These are phyloP conservation scores for Mangifera indica DNA, from an alignment of 345 rosid species.

Conservation along the genomic window DNA sequence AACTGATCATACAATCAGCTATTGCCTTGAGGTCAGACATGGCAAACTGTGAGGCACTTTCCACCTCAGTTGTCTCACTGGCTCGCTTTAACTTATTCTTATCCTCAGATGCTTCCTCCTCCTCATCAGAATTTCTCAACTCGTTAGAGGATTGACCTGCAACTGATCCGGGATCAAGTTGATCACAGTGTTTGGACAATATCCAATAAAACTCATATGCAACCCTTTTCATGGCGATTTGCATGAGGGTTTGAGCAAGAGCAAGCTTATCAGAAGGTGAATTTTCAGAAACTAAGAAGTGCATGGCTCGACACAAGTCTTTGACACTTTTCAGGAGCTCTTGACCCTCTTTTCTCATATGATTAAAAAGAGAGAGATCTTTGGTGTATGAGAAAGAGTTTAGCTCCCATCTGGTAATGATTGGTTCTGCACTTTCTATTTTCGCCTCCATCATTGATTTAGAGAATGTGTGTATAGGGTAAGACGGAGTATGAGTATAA, in stretches of 20 bases:
- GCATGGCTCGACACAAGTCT: conserved; percentile 61
- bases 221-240: conserved; percentile 61
- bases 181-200: conserved; percentile 34
- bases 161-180: conserved; percentile 52
- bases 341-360: conserved; percentile 47
- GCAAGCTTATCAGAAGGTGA: conserved; percentile 47
- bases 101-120: conserved; percentile 18
- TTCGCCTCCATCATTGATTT: conserved; percentile 47
- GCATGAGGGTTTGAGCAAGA: conserved; percentile 59
- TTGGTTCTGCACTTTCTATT: conserved; percentile 40
- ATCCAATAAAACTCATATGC: background rate
- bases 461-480: conserved; percentile 32
- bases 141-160: conserved; percentile 47
- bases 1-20: conserved; percentile 72
- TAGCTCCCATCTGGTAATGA: conserved; percentile 62
- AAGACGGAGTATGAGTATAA: background rate
- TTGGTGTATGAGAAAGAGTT: conserved; percentile 37
- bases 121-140: conserved; percentile 35
- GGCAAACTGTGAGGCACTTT: conserved; percentile 36
- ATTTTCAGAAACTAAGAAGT: conserved; percentile 38
- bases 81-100: conserved; percentile 36
- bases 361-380: conserved; percentile 19
- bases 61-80: conserved; percentile 40
- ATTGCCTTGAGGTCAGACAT: conserved; percentile 64
- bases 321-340: conserved; percentile 41